phyloP scores from a whole-genome alignment of 345 rosid genomes.

The Populus tremula region DNA sequence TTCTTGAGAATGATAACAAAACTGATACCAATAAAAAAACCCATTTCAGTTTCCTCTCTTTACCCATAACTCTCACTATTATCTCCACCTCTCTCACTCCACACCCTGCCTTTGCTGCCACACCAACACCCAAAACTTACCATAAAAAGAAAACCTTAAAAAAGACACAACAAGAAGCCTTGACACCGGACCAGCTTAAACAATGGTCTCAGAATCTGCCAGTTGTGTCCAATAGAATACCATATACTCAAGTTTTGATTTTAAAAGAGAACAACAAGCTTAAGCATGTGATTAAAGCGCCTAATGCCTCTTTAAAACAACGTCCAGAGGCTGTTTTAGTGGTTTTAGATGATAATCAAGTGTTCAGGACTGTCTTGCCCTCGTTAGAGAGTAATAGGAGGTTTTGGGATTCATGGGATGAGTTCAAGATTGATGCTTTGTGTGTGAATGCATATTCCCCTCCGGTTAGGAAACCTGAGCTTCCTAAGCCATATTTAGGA shows the following conservation, averaged over 20 bases:
- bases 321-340: constrained; percentile 62
- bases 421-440: constrained; percentile 52
- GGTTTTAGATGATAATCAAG: constrained; percentile 77
- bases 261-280: constrained; percentile 59
- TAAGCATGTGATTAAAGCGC: constrained; percentile 72
- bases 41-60: constrained; percentile 45
- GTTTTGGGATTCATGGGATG: constrained; percentile 87
- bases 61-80: constrained; percentile 70
- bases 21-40: constrained; percentile 19
- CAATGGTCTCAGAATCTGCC: constrained; percentile 74
- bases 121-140: constrained; percentile 38
- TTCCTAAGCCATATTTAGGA: constrained; percentile 73
- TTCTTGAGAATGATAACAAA: constrained; percentile 18
- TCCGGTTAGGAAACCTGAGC: constrained; percentile 69
- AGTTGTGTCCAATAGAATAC: constrained; percentile 56
- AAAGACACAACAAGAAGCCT: constrained; percentile 48
- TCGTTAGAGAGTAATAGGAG: constrained; percentile 57
- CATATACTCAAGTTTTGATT: constrained; percentile 64
- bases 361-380: constrained; percentile 78
- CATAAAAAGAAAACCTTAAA: constrained; percentile 52
- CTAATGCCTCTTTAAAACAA: constrained; percentile 43
- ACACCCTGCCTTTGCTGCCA: constrained; percentile 39
- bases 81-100: constrained; percentile 51
- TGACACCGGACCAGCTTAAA: constrained; percentile 70
- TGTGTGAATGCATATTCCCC: constrained; percentile 80